Base-by-base conservation (phyloP, 176 grass and related monocot genomes). In the Carex pumila region DNA sequence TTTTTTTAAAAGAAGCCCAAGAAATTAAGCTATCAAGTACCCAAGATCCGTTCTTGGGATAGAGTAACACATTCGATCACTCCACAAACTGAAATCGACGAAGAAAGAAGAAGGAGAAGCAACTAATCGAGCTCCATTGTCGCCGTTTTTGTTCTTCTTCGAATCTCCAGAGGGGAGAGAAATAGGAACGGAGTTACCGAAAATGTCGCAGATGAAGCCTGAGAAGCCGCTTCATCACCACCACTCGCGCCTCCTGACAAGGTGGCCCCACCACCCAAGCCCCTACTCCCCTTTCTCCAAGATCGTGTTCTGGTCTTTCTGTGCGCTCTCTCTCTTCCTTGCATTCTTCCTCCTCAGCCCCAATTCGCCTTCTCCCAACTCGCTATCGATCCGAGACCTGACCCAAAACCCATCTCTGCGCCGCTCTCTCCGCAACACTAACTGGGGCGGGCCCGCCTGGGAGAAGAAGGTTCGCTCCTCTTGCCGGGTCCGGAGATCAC, bases 381-480 rank as follows among this genome's bases (percentile, higher is more conserved):
- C 78, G 5, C 87, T 53, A 25, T 31, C 87, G 55, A 30, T 67
- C 34, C 32, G 70, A 58, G 85, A 91, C 30, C 72, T 88, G 32
- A 81, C 92, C 15, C 47, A 66, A 2, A 89, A 85, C 92, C 87
- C 87, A 62, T 94, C 90, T 34, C 93, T 92, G 55, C 93, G 88
- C 86, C 37, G 85, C 17, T 63, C 79, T 47, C 79, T 68, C 2
- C 45, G 87, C 53, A 21, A 68, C 58, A 83, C 86, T 49, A 53
- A 87, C 21, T 92, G 88, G 90, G 93, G 93, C 63, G 90, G 93
- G 71, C 84, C 90, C 19, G 90, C 93, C 15, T 92, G 93, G 93
- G 93, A 94, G 90, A 94, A 92, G 90, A 92, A 85, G 87, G 93
- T 95, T 47, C 64, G 90, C 29, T 87, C 93, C 9, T 95, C 93